Evolutionary conservation across 225 moss, liverwort and hornwort genomes (phyloP).

Genomic region (Polytrichum commune): DNA sequence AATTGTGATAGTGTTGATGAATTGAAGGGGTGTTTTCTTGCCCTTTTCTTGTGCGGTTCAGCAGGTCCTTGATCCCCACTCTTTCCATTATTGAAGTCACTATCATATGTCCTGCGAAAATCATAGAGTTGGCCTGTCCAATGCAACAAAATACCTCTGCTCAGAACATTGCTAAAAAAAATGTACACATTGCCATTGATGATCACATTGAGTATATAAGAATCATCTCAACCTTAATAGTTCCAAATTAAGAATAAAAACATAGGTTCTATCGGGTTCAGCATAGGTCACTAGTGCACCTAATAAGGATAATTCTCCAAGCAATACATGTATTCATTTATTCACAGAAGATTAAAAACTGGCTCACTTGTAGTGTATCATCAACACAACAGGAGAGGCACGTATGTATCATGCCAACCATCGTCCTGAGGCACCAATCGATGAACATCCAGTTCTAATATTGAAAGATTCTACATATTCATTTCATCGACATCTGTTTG

Average conservation of each 20-base stretch:
- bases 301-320: no score
- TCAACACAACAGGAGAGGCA: constrained; percentile 1
- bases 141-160: not conserved
- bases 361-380: constrained; percentile 1
- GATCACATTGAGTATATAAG: not conserved
- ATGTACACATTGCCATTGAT: no score
- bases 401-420: not conserved
- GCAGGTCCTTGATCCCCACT: constrained; percentile 23
- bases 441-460: constrained; percentile 3
- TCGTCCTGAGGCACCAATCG: not conserved
- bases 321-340: not conserved
- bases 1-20: constrained; percentile 47
- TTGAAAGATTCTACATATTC: not conserved
- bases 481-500: constrained; percentile 1
- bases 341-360: not conserved
- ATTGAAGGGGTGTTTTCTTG: constrained; percentile 45
- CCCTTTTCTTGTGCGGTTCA: constrained; percentile 40
- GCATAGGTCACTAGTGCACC: no score
- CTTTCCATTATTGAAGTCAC: constrained; percentile 21
- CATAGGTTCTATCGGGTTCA: no score
- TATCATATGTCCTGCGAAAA: constrained; percentile 24
- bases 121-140: constrained; percentile 40
- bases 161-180: not conserved
- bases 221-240: not conserved
- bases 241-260: no score